Conservation (phyloP, 176 grass and related monocot species). For the Ampelocalamus luodianensis region DNA sequence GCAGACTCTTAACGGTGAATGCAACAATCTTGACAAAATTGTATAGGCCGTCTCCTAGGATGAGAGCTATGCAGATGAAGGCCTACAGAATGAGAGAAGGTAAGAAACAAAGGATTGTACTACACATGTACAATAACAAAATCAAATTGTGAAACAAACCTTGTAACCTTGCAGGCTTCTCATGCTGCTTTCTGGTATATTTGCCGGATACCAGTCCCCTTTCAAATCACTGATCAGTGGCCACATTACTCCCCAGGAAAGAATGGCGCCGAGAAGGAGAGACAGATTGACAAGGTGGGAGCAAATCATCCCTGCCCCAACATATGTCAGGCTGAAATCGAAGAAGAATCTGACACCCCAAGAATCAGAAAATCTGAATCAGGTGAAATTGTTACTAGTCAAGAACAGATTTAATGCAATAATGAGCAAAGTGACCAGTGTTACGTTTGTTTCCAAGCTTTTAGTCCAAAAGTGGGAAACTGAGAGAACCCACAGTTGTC, state of each 20-base stretch:
- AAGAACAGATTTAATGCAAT: not conserved
- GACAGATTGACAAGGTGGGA: constrained; percentile 92
- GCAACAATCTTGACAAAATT: constrained; percentile 85
- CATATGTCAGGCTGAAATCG: constrained; percentile 96
- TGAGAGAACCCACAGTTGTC: constrained; percentile 84
- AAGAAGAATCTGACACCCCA: constrained; percentile 79
- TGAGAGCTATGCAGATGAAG: constrained; percentile 92
- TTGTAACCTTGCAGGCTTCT: constrained; percentile 95
- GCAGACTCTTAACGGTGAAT: constrained; percentile 65
- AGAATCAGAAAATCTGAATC: constrained; percentile 35
- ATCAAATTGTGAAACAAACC: constrained; percentile 50
- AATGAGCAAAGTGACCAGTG: constrained; percentile 17
- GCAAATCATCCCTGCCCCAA: constrained; percentile 98
- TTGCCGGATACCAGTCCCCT: constrained; percentile 82
- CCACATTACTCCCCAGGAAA: constrained; percentile 98
- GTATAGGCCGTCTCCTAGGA: constrained; percentile 90
- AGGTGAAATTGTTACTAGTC: constrained; percentile 33
- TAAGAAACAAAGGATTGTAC: constrained; percentile 35
- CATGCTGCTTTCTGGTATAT: constrained; percentile 87
- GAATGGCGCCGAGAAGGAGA: constrained; percentile 77
- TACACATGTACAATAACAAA: not conserved
- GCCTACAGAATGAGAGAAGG: constrained; percentile 57
- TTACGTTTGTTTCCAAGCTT: constrained; percentile 95
- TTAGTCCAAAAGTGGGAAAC: constrained; percentile 94
- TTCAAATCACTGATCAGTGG: constrained; percentile 77